Evolutionary conservation across 1,139 yeast genomes (phyloP).

Genomic region (Tardiomyces depauwii): DNA sequence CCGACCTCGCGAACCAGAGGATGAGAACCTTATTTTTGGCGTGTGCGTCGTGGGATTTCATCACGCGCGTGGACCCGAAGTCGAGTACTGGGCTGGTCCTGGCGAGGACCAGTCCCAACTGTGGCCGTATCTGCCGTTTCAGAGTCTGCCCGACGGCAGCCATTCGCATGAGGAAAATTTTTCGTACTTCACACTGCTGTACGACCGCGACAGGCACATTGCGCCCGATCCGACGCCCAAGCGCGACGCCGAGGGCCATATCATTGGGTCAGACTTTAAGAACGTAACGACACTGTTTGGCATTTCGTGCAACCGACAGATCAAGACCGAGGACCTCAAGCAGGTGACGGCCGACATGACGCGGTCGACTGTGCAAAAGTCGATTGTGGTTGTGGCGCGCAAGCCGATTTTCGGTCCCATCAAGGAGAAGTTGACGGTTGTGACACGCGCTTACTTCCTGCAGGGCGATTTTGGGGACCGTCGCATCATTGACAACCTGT

Average conservation of each 20-base stretch:
- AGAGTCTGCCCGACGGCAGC: constrained; percentile 93
- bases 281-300: constrained; percentile 74
- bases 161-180: constrained; percentile 89
- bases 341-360: constrained; percentile 59
- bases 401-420: constrained; percentile 80
- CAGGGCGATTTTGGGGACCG: constrained; percentile 71
- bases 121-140: constrained; percentile 90
- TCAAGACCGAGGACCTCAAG: constrained; percentile 50
- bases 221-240: constrained; percentile 36
- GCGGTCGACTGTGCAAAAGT: constrained; percentile 83
- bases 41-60: constrained; percentile 89
- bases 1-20: background rate
- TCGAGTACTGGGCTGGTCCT: constrained; percentile 82
- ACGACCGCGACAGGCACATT: constrained; percentile 43
- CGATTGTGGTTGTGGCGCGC: constrained; percentile 76
- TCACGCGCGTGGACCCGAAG: constrained; percentile 89
- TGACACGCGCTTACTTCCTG: constrained; percentile 74
- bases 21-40: constrained; percentile 49
- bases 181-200: constrained; percentile 79
- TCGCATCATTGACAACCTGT: constrained; percentile 55
- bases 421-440: constrained; percentile 80
- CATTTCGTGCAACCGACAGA: constrained; percentile 84
- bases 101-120: constrained; percentile 38
- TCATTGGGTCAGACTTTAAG: constrained; percentile 28
- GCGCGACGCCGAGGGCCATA: constrained; percentile 23